These are phyloP conservation scores for Colletotrichum camelliae DNA, from an alignment of 2,329 filamentous ascomycete genomes.

Conservation along the genomic window DNA sequence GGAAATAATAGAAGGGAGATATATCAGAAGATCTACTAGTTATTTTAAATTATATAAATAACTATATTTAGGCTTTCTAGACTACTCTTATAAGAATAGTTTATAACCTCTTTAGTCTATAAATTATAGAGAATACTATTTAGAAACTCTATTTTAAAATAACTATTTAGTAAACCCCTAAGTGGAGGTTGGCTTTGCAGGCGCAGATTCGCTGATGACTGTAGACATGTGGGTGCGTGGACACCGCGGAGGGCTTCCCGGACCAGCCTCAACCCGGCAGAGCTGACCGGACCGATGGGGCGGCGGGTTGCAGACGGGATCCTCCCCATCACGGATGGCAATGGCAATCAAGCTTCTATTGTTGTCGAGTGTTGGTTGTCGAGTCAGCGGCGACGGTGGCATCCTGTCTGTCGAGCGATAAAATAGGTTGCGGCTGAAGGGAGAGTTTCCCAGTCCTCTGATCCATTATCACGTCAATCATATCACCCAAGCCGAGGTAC, in stretches of 20 bases:
- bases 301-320: neutral
- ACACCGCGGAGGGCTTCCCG: neutral
- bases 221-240: neutral
- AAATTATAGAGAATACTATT: no score
- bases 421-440: neutral
- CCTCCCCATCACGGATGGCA: neutral
- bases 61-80: no score
- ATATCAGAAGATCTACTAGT: no score
- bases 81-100: no score
- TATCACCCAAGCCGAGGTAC: neutral
- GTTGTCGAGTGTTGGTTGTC: neutral
- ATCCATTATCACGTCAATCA: neutral
- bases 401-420: neutral
- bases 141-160: no score
- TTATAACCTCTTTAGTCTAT: no score
- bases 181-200: neutral
- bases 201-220: neutral
- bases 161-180: no score
- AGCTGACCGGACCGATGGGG: neutral
- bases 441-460: neutral
- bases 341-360: neutral
- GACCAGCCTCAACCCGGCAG: constrained; percentile 5
- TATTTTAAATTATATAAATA: no score
- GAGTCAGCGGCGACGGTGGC: neutral
- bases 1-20: no score